Evolutionary conservation across 176 grass and related monocot genomes (phyloP), one percentile per base, ranked within the genome.

Genomic region (Oryza australiensis): DNA sequence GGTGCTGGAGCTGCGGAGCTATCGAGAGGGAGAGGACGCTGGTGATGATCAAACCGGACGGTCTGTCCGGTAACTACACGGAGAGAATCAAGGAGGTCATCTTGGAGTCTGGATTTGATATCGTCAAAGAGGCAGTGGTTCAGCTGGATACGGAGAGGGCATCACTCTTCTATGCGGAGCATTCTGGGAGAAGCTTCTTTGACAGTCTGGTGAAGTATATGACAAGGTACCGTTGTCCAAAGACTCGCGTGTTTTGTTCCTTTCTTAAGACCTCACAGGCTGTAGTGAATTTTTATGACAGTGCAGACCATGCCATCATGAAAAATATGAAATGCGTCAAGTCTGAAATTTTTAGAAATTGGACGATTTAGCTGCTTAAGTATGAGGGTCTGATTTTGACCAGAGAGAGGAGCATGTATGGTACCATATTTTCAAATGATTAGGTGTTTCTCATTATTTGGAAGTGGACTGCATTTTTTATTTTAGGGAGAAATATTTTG

Each of bases 11-110:
- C 14, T 90, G 71, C 74, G 86, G 48, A 11, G 75, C 82, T 67
- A 55, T 79, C 4, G 72, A 82, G 62, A 80, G 2, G 51, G 90
- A 98, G 86, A 91, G 81, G 82, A 97, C 92, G 1, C 82, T 97
- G 60, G 92, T 90, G 6, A 92, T 97, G 81, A 92, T 97, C 77
- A 97, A 94, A 66, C 92, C 92, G 22, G 95, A 97, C 81, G 95
- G 95, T 65, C 77, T 97, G 20, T 66, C 72, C 5, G 90, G 90
- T 30, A 89, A 92, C 42, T 91, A 92, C 90, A 86, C 37, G 0
- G 74, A 91, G 18, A 81, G 75, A 70, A 97, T 97, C 72, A 97
- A 91, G 82, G 67, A 26, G 53, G 78, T 77, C 40, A 89, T 97
- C 67, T 55, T 86, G 77, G 80, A 84, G 75, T 90, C 81, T 80